A percentile compares a stretch with the other conserved stretches of the same genome.
phyloP scores from a whole-genome alignment of 2,329 filamentous ascomycete species.

The Sordariomycetes sp. region DNA sequence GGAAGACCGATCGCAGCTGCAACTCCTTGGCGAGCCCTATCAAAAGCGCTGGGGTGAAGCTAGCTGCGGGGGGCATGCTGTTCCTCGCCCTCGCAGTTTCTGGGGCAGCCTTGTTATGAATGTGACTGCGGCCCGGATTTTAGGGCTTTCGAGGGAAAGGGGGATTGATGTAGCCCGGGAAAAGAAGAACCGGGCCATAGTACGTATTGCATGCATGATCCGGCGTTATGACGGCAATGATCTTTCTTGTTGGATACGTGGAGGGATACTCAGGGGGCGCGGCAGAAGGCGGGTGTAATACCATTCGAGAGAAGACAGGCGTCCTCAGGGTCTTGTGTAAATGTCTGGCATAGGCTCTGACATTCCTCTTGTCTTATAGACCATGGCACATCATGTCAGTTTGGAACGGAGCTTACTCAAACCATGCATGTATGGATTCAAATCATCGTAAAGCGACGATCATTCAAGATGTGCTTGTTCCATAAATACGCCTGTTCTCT shows the following conservation, averaged over 20 bases:
- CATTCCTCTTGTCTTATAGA: too few relatives aligned
- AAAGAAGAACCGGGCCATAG: not conserved
- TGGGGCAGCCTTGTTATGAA: not conserved
- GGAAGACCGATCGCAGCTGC: constrained; percentile 18
- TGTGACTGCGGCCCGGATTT: not conserved
- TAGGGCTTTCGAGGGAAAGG: not conserved
- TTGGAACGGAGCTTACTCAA: too few relatives aligned
- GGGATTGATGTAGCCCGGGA: not conserved
- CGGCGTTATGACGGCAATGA: not conserved
- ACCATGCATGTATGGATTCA: too few relatives aligned
- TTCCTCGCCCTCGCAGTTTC: not conserved
- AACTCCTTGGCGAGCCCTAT: constrained; percentile 15
- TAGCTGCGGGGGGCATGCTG: not conserved
- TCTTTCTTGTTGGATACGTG: not conserved
- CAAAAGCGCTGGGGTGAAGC: not conserved
- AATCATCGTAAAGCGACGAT: too few relatives aligned
- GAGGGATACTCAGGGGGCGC: not conserved
- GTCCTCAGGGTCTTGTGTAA: too few relatives aligned
- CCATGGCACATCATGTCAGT: too few relatives aligned
- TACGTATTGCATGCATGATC: not conserved
- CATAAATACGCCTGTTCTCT: not conserved
- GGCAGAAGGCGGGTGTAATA: not conserved
- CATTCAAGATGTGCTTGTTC: not conserved
- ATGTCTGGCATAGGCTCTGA: too few relatives aligned
- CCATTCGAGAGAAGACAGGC: not conserved